Evolutionary conservation across 2,329 filamentous ascomycete genomes (phyloP), one percentile per base, ranked within the genome.

Genomic region (Graphiopsis chlorocephala): DNA sequence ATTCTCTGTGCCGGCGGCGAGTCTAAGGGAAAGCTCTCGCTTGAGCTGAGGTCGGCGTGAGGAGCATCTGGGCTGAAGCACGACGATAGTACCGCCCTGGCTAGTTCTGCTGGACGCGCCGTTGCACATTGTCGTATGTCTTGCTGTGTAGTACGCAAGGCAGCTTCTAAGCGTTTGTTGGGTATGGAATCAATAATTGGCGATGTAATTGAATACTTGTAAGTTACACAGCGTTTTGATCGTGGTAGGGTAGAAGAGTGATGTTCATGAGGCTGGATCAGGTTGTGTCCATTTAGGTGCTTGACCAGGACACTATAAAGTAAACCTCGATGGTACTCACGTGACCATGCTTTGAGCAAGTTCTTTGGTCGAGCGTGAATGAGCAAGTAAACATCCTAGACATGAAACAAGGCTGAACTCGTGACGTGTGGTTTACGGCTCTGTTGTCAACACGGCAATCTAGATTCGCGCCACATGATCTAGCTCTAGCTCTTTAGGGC

Each of bases 61-160:
- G 11, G 55, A 35, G 38, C 47, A 25, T 35, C 66, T 29, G 23
- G 71, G 68, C 59, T 68, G 68, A 0, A 73, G 63, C 2, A 73
- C 69, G 8, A 68, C 72, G 53, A 73, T 71, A 11, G 70, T 71
- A 17, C 71, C 72, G 53, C 72, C 72, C 63, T 71, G 65, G 15
- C 55, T 58, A 48, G 61, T 38, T 12, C 72, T 65, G n/a, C 25
- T 55, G 5, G 55, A 65, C 33, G 68, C 59, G 25, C 68, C 71
- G 68, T 69, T 70, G 52, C 72, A 73, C 72, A 73, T 73, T 29
- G 17, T 63, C 35, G 52, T 12, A 20, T 20, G 17, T 31, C 14
- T 48, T 20, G 60, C 61, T 57, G 20, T 48, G 26, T 45, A n/a
- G 7, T 20, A 26, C 12, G 31, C 31, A 29, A 14, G 17, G n/a